phyloP scores from a whole-genome alignment of 2,329 filamentous ascomycete genomes.

The Fusarium sp. region DNA sequence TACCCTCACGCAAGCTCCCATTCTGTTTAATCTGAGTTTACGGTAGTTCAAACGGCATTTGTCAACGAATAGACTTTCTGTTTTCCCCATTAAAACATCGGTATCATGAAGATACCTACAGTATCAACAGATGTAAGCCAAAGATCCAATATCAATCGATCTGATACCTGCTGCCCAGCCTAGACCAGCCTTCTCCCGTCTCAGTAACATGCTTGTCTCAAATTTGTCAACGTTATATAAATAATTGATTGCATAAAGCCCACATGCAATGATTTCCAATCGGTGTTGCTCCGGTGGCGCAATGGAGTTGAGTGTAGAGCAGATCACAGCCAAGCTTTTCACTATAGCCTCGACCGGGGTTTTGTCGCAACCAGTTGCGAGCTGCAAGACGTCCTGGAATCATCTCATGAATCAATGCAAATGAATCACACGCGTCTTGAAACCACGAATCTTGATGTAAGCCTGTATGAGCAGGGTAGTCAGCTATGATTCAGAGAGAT shows the following conservation, averaged over 20 bases:
- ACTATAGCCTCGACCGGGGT: not conserved
- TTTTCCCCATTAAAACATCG: not conserved
- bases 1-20: not conserved
- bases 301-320: not conserved
- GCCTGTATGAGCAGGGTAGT: not conserved
- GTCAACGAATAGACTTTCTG: not conserved
- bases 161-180: not conserved
- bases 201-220: slow-evolving; percentile 1
- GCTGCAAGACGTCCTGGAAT: not conserved
- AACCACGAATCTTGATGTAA: not conserved
- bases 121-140: not conserved
- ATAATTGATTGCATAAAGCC: slow-evolving; percentile 4
- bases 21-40: not conserved
- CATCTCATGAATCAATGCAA: not conserved
- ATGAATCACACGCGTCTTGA: not conserved
- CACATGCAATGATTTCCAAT: not conserved
- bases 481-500: not conserved
- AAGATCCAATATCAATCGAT: not conserved
- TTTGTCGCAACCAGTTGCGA: not conserved
- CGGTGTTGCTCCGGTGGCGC: not conserved
- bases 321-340: slow-evolving; percentile 2
- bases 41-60: not conserved
- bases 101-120: not conserved
- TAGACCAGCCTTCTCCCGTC: not conserved
- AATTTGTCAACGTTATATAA: not conserved